Base-by-base conservation (phyloP, 331 rosid genomes). In the Phaseolus coccineus region DNA sequence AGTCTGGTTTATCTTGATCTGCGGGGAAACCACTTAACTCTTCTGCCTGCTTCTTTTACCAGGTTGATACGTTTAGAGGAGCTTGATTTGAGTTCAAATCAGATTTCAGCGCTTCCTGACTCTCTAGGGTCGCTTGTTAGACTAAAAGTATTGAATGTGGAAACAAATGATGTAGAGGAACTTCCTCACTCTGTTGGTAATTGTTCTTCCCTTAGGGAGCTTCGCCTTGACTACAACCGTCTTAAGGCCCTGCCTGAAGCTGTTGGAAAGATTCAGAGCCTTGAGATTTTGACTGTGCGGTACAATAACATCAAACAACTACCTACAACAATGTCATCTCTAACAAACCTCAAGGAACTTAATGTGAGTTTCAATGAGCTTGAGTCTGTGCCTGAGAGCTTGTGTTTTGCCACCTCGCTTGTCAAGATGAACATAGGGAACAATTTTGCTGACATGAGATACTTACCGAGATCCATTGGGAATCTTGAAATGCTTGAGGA, bases 241-340 rank as follows among this genome's bases (percentile, higher is more conserved):
- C 94, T 94, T 51, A 94, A 90, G 77, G 97, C 98, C 63, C 86
- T 94, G 30, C 98, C 98, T 2, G 98, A 91, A 85, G 98, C 98
- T 28, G 86, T 91, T 2, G 98, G 98, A 30, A 94, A 83, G 84
- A 91, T 94, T 84, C 89, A 82, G 90, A 87, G 88, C 82, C 81
- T 94, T 28, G 91, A 94, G 89, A 61, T 89, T 77, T 76, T 94
- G 85, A 88, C 98, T 0, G 89, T 88, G 79, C 88, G 97, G 62
- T 94, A 94, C 81, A 94, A 94, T 80, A 91, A 90, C 82, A 76
- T 94, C 72, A 91, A 85, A 80, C 95, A 90, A 74, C 84, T 94
- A 50, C 96, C 98, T 8, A 94, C 98, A 16, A 94, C 98, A 70
- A 85, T 94, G 97, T 86, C 97, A 5, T 87, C 95, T 76, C 84